A percentile compares a stretch with the other conserved stretches of the same genome.
These are phyloP conservation scores for Nyssa sinensis DNA, from an alignment of 148 eudicot genomes.

Conservation along the genomic window DNA sequence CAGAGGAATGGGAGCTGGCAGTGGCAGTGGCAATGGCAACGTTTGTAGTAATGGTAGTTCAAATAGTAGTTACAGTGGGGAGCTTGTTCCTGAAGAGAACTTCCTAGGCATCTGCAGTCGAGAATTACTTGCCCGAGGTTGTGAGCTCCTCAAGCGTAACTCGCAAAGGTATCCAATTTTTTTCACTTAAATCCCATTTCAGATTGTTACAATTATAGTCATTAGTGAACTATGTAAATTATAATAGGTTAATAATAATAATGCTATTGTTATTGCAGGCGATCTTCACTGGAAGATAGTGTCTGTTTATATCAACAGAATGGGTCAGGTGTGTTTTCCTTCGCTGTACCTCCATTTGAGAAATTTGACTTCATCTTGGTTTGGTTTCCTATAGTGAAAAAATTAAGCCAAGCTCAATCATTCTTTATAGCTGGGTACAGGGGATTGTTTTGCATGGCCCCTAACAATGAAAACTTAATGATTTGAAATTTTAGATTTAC, in stretches of 20 bases:
- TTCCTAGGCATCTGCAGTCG: conserved; percentile 75
- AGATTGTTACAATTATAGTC: no score
- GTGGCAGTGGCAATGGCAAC: no score
- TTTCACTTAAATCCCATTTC: no score
- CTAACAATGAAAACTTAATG: not conserved
- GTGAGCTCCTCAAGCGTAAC: conserved; percentile 87
- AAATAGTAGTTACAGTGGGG: conserved; percentile 71
- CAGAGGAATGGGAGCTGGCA: conserved; percentile 45
- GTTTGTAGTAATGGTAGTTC: conserved; percentile 56
- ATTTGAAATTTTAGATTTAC: not conserved
- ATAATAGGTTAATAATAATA: not conserved
- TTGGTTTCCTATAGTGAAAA: not conserved
- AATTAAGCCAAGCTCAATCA: not conserved
- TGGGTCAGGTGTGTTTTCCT: conserved; percentile 56
- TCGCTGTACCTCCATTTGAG: not conserved
- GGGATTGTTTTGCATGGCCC: not conserved
- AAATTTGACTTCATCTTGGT: not conserved
- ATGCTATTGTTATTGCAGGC: conserved; percentile 45
- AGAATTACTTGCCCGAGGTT: conserved; percentile 76
- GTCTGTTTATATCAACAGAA: conserved; percentile 78
- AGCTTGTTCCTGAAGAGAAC: conserved; percentile 72
- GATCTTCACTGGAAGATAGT: conserved; percentile 97
- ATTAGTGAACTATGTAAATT: no score
- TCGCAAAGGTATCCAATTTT: conserved; percentile 57
- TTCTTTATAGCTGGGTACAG: not conserved